These are phyloP conservation scores for Rugosomyces carneus DNA, from an alignment of 1,284 basidiomycete genomes.

Conservation along the genomic window DNA sequence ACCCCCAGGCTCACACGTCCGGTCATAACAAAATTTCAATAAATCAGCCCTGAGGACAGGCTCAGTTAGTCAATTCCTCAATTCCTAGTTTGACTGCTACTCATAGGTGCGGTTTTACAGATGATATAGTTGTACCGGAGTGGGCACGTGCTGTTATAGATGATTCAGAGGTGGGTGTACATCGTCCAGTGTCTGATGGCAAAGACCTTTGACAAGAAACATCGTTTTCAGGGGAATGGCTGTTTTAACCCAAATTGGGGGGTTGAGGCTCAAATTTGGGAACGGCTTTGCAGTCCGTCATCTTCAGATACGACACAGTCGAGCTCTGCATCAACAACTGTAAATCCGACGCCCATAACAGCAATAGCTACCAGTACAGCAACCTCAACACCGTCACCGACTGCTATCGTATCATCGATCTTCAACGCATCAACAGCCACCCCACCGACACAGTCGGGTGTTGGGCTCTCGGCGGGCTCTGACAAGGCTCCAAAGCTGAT, in stretches of 20 bases:
- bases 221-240: neutral
- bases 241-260: neutral
- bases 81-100: neutral
- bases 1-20: too few relatives aligned
- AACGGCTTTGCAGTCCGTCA: neutral
- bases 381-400: too few relatives aligned
- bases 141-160: neutral
- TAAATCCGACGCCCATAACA: too few relatives aligned
- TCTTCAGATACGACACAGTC: too few relatives aligned
- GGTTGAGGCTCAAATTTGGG: neutral
- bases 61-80: neutral
- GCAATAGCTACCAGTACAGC: too few relatives aligned
- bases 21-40: too few relatives aligned
- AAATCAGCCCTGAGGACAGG: neutral
- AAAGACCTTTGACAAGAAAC: neutral
- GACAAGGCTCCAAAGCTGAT: constrained; percentile 13
- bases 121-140: neutral
- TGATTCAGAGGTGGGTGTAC: neutral
- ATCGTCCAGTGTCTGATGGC: neutral
- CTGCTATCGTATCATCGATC: neutral
- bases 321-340: too few relatives aligned
- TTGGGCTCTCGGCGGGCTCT: neutral
- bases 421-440: neutral
- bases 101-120: neutral
- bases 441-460: neutral